Percentiles rank a stretch among this genome's conserved stretches.
phyloP scores from a whole-genome alignment of 495 filamentous ascomycete genomes.

The Amniculicola lignicola region DNA sequence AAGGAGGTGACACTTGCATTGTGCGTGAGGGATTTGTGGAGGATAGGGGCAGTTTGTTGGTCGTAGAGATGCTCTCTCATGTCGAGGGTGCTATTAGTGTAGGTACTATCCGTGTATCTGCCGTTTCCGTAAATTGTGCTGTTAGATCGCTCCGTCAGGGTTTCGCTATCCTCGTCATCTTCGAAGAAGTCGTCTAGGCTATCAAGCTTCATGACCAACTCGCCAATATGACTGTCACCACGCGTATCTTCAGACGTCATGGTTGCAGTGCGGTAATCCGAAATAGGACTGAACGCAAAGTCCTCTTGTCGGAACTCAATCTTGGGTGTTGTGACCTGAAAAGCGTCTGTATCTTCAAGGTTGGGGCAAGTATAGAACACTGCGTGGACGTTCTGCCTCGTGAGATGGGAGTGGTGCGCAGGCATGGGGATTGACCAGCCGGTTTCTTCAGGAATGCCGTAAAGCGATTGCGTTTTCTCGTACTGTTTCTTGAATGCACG shows the following conservation, averaged over 20 bases:
- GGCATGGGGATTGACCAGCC: constrained; percentile 97
- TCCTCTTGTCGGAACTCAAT: constrained; percentile 92
- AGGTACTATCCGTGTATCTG: constrained; percentile 25
- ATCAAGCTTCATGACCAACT: constrained; percentile 85
- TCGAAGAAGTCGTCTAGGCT: constrained; percentile 96
- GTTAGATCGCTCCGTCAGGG: constrained; percentile 54
- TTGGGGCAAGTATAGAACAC: constrained; percentile 86
- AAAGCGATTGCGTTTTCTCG: constrained; percentile 87
- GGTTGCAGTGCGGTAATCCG: constrained; percentile 71
- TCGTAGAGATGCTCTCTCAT: constrained; percentile 86
- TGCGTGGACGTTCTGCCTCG: constrained; percentile 88
- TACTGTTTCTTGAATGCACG: constrained; percentile 88
- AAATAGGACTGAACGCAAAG: constrained; percentile 77
- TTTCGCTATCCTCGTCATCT: constrained; percentile 43
- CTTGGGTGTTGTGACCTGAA: constrained; percentile 70
- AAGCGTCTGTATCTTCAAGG: constrained; percentile 53
- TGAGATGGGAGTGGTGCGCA: constrained; percentile 77
- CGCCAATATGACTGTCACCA: constrained; percentile 71
- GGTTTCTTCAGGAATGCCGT: constrained; percentile 91
- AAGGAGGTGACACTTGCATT: constrained; percentile 74
- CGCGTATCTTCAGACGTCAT: constrained; percentile 88
- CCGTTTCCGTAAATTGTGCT: constrained; percentile 14
- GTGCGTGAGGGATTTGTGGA: constrained; percentile 73
- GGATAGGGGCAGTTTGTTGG: constrained; percentile 86
- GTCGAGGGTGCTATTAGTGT: constrained; percentile 55